These are phyloP conservation scores for Torulaspora pretoriensis DNA, from an alignment of 1,139 yeast genomes.

Conservation along the genomic window DNA sequence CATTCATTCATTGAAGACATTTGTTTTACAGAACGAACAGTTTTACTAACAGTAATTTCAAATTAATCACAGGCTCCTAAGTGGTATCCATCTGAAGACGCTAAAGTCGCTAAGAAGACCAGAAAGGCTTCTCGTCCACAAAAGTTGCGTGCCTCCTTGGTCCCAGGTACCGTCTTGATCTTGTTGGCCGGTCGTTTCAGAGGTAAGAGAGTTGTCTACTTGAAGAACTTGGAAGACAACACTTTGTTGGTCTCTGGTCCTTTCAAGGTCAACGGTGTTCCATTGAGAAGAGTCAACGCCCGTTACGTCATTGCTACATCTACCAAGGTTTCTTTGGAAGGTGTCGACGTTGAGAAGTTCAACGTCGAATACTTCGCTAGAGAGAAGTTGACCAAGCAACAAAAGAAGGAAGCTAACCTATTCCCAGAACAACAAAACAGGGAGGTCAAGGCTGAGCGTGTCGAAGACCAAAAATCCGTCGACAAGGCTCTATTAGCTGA, in stretches of 20 bases:
- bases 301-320: slow-evolving; percentile 99
- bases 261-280: slow-evolving; percentile 99
- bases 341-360: slow-evolving; percentile 88
- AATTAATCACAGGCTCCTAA: slow-evolving; percentile 61
- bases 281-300: slow-evolving; percentile 98
- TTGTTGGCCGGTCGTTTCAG: slow-evolving; percentile 99
- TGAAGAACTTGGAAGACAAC: slow-evolving; percentile 97
- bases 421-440: slow-evolving; percentile 82
- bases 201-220: slow-evolving; percentile 99
- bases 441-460: slow-evolving; percentile 86
- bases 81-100: slow-evolving; percentile 96
- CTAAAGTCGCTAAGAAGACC: slow-evolving; percentile 76
- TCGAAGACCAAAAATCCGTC: slow-evolving; percentile 95
- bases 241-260: slow-evolving; percentile 98
- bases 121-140: slow-evolving; percentile 94
- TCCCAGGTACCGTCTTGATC: slow-evolving; percentile 98
- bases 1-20: not conserved
- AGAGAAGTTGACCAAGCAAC: slow-evolving; percentile 77
- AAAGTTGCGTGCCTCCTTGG: slow-evolving; percentile 93
- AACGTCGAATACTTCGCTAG: slow-evolving; percentile 96
- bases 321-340: slow-evolving; percentile 75
- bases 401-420: slow-evolving; percentile 91
- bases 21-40: not conserved
- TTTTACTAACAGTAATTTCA: slow-evolving; percentile 17
- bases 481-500: slow-evolving; percentile 92